Evolutionary conservation across 2,329 filamentous ascomycete genomes (phyloP).

Genomic region (Beauveria sp.): DNA sequence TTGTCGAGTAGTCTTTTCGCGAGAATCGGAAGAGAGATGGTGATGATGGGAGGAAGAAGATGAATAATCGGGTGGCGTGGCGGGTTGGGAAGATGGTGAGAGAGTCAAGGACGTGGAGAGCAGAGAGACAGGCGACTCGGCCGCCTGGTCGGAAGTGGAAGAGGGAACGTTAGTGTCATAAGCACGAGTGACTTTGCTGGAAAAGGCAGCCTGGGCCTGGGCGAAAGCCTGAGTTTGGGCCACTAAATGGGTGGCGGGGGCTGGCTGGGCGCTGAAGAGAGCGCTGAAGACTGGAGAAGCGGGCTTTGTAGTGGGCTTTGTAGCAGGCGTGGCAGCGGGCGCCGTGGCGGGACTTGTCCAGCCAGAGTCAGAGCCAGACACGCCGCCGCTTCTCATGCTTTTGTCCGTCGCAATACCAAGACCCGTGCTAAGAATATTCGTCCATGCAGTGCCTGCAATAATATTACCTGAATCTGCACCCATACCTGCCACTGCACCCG

Average conservation of each 20-base stretch:
- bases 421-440: not conserved
- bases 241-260: not conserved
- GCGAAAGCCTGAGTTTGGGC: not conserved
- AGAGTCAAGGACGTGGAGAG: slow-evolving; percentile 14
- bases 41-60: not conserved
- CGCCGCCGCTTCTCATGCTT: not conserved
- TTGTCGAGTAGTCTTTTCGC: slow-evolving; percentile 11
- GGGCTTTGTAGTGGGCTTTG: not conserved
- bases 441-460: not conserved
- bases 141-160: slow-evolving; percentile 12
- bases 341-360: not conserved
- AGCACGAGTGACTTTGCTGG: not conserved
- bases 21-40: slow-evolving; percentile 16
- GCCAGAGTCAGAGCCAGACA: not conserved
- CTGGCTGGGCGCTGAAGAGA: not conserved
- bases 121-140: slow-evolving; percentile 10
- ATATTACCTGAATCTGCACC: not conserved
- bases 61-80: slow-evolving; percentile 15
- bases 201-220: not conserved
- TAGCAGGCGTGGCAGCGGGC: not conserved
- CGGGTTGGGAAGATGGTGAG: slow-evolving; percentile 18
- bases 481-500: no score
- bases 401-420: not conserved
- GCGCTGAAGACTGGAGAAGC: not conserved
- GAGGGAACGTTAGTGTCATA: slow-evolving; percentile 12